Evolutionary conservation across 1,139 yeast genomes (phyloP).

Genomic region (Suhomyces wounanorum): DNA sequence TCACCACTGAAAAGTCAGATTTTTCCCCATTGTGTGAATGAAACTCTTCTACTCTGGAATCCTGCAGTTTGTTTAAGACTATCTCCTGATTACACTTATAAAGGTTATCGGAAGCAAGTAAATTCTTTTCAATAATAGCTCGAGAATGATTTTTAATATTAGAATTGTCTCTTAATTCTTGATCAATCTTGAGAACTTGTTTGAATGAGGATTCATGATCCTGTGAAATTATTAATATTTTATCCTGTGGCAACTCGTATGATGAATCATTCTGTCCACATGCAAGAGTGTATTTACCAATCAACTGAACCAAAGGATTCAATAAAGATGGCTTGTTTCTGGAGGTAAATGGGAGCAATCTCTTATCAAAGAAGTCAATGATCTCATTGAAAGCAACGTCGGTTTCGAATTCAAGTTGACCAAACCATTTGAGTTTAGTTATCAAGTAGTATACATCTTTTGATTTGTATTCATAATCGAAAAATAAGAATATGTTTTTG

Average conservation of each 20-base stretch:
- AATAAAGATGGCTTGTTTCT: neutral
- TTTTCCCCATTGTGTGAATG: too few species aligned
- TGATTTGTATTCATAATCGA: conserved; percentile 9
- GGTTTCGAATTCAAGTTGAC: neutral
- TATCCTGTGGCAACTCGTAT: neutral
- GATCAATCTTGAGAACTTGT: neutral
- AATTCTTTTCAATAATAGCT: neutral
- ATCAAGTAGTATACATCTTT: conserved; percentile 11
- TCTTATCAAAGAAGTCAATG: conserved; percentile 3
- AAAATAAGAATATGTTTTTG: conserved; percentile 6
- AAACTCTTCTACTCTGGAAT: too few species aligned
- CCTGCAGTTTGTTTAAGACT: too few species aligned
- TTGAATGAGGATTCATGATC: neutral
- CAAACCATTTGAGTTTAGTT: neutral
- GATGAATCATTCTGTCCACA: neutral
- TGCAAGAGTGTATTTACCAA: neutral
- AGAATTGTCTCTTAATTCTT: neutral
- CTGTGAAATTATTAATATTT: neutral
- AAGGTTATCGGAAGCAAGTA: neutral
- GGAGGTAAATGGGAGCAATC: conserved; percentile 2
- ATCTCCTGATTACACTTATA: neutral
- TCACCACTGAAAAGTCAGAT: too few species aligned
- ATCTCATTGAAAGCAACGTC: neutral
- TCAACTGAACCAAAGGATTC: neutral
- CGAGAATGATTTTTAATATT: neutral